Base-by-base conservation (phyloP, 352 stramenopile species). In the Thalassiosira sp. region DNA sequence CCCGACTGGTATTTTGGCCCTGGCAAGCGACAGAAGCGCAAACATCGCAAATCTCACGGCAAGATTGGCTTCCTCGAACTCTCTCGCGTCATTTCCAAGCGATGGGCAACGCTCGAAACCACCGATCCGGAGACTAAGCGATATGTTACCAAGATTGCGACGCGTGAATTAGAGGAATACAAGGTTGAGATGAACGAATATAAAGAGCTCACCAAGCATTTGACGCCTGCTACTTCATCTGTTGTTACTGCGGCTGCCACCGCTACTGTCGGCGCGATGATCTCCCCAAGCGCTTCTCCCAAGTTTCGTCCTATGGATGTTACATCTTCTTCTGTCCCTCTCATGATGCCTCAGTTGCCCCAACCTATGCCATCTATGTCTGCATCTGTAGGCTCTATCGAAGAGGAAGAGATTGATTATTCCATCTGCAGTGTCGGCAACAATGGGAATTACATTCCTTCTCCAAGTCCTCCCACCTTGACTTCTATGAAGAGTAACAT, bases 31-130 rank as follows among this genome's bases (percentile, higher is more conserved):
- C 35, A 58, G 20, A 82, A 82, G 43, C 74, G 74, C 24, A 77
- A 78, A 31, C 84, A 90, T 65, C 66, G 84, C 22, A 88, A 88
- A 49, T 52, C 70, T 1, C 84, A 90, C 37, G 84, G 84, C 6
- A 88, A 88, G 61, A 88, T 88, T 48, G 81, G 76, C 24, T 79
- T 88, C 49, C 66, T 79, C 6, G 67, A 76, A 5, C 33, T 88
- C 3, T 81, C 76, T 15, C 72, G 72, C 3, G 54, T 87, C 0
- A 86, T 90, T 54, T 77, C 68, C 13, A 68, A 45, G 13, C 70
- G 84, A 27, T 90, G 84, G 84, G 76, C 76, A 3, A 40, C 37
- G n/a, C 33, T 84, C 8, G 77, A 82, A 28, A 24, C 35, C 11
- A 45, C 35, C 2, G 76, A 84, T 66, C 76, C 69, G 7, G 76